Base-by-base conservation (phyloP, 345 rosid genomes). In the Physaria fendleri region DNA sequence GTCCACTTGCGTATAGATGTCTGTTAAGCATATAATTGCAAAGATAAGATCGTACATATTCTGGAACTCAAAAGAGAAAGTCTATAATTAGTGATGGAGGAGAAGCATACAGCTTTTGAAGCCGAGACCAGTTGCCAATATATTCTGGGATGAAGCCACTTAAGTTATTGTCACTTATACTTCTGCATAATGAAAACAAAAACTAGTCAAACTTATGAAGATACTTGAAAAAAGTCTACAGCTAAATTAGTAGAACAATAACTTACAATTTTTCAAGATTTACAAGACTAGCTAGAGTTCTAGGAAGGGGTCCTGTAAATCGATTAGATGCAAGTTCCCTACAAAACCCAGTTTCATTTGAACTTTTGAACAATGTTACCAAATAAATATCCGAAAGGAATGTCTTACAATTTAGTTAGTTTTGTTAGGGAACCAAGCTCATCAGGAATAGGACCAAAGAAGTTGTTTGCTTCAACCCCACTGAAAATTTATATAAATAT, bases 81-180 rank as follows among this genome's bases (percentile, higher is more conserved):
- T n/a, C n/a, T n/a, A 24, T 6, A 54, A 3, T 16, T 12, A 27
- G 7, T 39, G 33, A 39, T 4, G 30, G 20, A 8, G 56, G 29
- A 46, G 2, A 57, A 71, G 44, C 95, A 70, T 80, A 90, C 97
- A 90, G 57, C 71, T 78, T 77, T 6, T 2, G 0, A 37, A 90
- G 86, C 9, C 57, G 47, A 57, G 48, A 68, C 93, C 93, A 87
- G 62, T 74, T 85, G 62, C 74, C 72, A 21, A 87, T 64, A 68
- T 68, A 82, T 57, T 23, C 77, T 1, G 93, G 95, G 54, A 84
- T 81, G 40, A 29, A 77, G 11, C 95, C 95, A 21, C 12, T 82
- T 45, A 90, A 80, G 72, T 77, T 71, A 71, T 90, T 90, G 53
- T 90, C 97, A 39, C 72, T 69, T 55, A 87, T 71, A 71, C 81